These are phyloP conservation scores for Pythium volutum DNA, from an alignment of 352 stramenopile genomes.

Conservation along the genomic window DNA sequence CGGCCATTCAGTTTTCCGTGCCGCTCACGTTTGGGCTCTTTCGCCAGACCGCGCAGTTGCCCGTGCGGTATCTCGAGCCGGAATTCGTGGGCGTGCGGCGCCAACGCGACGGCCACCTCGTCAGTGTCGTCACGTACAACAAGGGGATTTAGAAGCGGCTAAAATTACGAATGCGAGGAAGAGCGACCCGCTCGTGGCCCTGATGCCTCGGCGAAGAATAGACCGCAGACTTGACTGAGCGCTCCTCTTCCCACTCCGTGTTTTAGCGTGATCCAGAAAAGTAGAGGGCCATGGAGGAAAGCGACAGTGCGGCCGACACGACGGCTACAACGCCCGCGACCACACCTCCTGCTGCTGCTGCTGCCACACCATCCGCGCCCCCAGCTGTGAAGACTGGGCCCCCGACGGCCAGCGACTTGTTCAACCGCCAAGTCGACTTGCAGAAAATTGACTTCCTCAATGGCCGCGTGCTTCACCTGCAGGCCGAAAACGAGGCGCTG, in stretches of 20 bases:
- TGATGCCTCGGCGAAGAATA: constrained; percentile 2
- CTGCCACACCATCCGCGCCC: background rate
- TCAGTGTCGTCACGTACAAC: constrained; percentile 79
- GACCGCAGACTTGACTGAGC: background rate
- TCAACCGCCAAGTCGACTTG: constrained; percentile 66
- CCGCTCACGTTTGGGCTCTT: constrained; percentile 86
- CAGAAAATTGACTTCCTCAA: constrained; percentile 64
- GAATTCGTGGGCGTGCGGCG: constrained; percentile 36
- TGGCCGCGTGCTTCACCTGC: constrained; percentile 53
- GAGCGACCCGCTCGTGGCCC: no score
- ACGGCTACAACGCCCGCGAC: background rate
- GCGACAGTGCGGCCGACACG: background rate
- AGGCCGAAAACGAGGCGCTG: constrained; percentile 78
- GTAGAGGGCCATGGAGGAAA: background rate
- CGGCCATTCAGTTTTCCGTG: constrained; percentile 81
- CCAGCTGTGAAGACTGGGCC: background rate
- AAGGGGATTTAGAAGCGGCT: constrained; percentile 53
- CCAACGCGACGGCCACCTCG: constrained; percentile 44
- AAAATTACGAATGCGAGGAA: constrained; percentile 5
- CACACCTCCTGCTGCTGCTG: background rate
- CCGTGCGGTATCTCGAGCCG: constrained; percentile 61
- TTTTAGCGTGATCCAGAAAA: background rate
- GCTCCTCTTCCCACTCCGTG: background rate
- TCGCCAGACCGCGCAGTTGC: constrained; percentile 71
- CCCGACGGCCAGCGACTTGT: constrained; percentile 44